Evolutionary conservation across 2,329 filamentous ascomycete genomes (phyloP), one percentile per base, ranked within the genome.

Genomic region (Diaporthe sp.): DNA sequence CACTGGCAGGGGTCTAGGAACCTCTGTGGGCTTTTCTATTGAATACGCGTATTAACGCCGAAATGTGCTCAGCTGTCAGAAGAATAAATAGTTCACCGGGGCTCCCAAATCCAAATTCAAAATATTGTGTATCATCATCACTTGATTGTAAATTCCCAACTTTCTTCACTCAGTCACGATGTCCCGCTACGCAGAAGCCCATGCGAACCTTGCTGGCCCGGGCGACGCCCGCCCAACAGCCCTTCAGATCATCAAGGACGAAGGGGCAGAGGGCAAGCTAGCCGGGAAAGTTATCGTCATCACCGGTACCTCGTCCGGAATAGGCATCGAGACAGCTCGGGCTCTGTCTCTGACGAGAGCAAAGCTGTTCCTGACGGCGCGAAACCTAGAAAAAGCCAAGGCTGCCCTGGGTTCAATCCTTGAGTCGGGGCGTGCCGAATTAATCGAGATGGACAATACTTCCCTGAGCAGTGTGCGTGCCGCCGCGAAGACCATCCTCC

Each of bases 131-230:
- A 25, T 17, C 60, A 61, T 44, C 60, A 44, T 63, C 8, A 31
- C 39, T 37, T 60, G 28, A 42, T 25, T n/a, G 57, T 25, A 61
- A 17, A 61, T 12, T 25, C 25, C 37, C 34, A 61, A 28, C n/a
- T 28, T 58, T 58, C 13, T 49, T 12, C 9, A 49, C 10, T 6
- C 61, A 31, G 25, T 34, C 61, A 49, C 20, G 1, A 65, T 65
- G 61, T 65, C 61, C 28, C 61, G 61, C 25, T 65, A 65, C 61
- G 61, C 42, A n/a, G 61, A 47, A 22, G 61, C 61, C 61, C 61
- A 65, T 22, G 25, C 25, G 9, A 49, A 65, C 25, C 4, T 31
- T 31, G 6, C 39, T 12, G 61, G 61, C 44, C 61, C 61, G 5
- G 61, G 61, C 20, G 61, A 67, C 28, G 61, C 42, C 20, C 61